Evolutionary conservation across 805 yeast species (phyloP).

Genomic region (Ogataea corticis): DNA sequence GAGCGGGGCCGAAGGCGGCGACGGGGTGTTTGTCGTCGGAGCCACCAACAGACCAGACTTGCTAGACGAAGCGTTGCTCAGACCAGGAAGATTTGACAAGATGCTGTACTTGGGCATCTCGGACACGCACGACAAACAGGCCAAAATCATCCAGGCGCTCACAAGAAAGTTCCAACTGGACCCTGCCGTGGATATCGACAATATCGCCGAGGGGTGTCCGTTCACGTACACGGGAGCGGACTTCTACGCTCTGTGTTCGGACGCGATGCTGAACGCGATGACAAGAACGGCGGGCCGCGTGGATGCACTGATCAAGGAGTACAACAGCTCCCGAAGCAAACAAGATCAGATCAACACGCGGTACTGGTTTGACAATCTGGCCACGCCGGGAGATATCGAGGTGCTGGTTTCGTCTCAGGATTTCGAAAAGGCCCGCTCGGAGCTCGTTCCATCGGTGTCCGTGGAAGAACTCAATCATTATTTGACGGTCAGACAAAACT

Average conservation of each 20-base stretch:
- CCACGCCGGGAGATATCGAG: slow-evolving; percentile 61
- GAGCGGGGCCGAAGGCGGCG: slow-evolving; percentile 76
- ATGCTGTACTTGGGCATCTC: slow-evolving; percentile 91
- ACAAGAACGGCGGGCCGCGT: slow-evolving; percentile 78
- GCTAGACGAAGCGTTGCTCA: slow-evolving; percentile 85
- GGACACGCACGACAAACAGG: slow-evolving; percentile 87
- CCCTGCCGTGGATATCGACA: slow-evolving; percentile 55
- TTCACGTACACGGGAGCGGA: slow-evolving; percentile 98
- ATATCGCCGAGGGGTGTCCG: slow-evolving; percentile 71
- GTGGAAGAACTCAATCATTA: slow-evolving; percentile 85
- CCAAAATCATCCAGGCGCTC: slow-evolving; percentile 80
- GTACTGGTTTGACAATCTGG: slow-evolving; percentile 89
- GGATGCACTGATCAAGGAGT: slow-evolving; percentile 59
- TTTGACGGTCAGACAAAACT: slow-evolving; percentile 70
- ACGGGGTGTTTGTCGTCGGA: slow-evolving; percentile 97
- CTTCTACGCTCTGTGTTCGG: slow-evolving; percentile 93
- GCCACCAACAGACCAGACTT: slow-evolving; percentile 97
- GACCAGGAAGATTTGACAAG: slow-evolving; percentile 96
- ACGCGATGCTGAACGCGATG: slow-evolving; percentile 96
- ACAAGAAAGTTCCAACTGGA: slow-evolving; percentile 77
- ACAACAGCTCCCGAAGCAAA: slow-evolving; percentile 40
- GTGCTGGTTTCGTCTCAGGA: slow-evolving; percentile 73
- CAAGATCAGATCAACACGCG: slow-evolving; percentile 59
- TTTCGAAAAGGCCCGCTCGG: slow-evolving; percentile 71
- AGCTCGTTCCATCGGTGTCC: slow-evolving; percentile 82